Percentiles rank a stretch among this genome's conserved stretches.
phyloP scores from a whole-genome alignment of 106 monocot genomes.

The Agapanthus africanus region DNA sequence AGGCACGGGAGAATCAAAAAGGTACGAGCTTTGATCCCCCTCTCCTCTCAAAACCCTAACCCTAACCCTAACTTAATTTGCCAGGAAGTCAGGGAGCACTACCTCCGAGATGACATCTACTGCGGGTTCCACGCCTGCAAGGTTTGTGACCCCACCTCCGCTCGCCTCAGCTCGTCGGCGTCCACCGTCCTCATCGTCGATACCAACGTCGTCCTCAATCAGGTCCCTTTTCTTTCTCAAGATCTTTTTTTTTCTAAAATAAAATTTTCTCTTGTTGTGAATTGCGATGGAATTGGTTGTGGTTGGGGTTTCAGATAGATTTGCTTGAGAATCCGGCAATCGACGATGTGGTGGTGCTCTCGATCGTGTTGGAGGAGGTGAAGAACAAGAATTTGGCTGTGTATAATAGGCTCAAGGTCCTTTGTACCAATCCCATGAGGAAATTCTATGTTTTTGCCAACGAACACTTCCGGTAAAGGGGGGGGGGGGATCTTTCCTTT shows the following conservation, averaged over 20 bases:
- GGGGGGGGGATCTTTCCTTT: no score
- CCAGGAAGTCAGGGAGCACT: constrained; percentile 89
- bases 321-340: constrained; percentile 90
- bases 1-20: constrained; percentile 57
- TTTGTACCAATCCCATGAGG: constrained; percentile 51
- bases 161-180: constrained; percentile 45
- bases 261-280: background rate
- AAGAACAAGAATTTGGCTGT: constrained; percentile 78
- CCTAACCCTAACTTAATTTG: background rate
- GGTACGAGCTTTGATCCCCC: constrained; percentile 21
- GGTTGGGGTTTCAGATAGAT: constrained; percentile 52
- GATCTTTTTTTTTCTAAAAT: background rate
- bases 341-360: constrained; percentile 73
- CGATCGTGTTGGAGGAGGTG: constrained; percentile 85
- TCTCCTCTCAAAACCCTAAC: constrained; percentile 8
- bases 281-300: constrained; percentile 4
- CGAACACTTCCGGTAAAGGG: constrained; percentile 84
- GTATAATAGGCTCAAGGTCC: constrained; percentile 66
- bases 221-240: constrained; percentile 25
- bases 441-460: constrained; percentile 87
- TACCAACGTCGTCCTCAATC: constrained; percentile 96
- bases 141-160: constrained; percentile 52
- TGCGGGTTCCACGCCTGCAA: constrained; percentile 62
- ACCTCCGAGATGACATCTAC: constrained; percentile 89
- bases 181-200: constrained; percentile 76